These are phyloP conservation scores for Hyphodiscus hymeniophilus DNA, from an alignment of 495 filamentous ascomycete genomes.

Conservation along the genomic window DNA sequence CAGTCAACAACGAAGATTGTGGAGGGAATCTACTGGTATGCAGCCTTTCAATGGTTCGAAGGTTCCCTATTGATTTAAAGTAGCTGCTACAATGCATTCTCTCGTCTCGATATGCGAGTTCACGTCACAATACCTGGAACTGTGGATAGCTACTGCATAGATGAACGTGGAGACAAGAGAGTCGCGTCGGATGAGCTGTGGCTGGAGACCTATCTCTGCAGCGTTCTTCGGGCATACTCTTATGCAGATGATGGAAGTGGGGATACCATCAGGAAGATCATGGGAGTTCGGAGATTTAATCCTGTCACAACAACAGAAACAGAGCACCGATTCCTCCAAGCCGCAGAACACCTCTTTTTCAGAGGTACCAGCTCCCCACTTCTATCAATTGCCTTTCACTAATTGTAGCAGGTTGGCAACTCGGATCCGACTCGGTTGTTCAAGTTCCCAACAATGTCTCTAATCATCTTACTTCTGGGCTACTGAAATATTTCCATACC, in stretches of 20 bases:
- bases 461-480: constrained; percentile 87
- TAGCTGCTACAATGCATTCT: constrained; percentile 99
- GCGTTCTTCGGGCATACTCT: constrained; percentile 83
- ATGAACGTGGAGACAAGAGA: constrained; percentile 89
- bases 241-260: constrained; percentile 93
- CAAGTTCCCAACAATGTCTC: constrained; percentile 95
- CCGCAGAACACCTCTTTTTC: constrained; percentile 92
- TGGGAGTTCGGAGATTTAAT: constrained; percentile 92
- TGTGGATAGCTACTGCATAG: constrained; percentile 92
- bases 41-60: not conserved
- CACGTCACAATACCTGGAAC: constrained; percentile 93
- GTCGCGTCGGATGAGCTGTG: constrained; percentile 87
- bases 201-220: constrained; percentile 96
- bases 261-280: constrained; percentile 85
- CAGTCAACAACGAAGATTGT: constrained; percentile 73
- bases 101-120: constrained; percentile 94
- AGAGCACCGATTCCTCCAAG: constrained; percentile 92
- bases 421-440: constrained; percentile 94
- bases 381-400: constrained; percentile 5
- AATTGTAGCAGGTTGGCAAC: constrained; percentile 63
- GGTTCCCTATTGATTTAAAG: constrained; percentile 1
- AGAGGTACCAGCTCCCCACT: constrained; percentile 51
- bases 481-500: constrained; percentile 94
- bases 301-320: constrained; percentile 95
- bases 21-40: constrained; percentile 86